These are phyloP conservation scores for Vigna mungo DNA, from an alignment of 306 rosid genomes.

Conservation along the genomic window DNA sequence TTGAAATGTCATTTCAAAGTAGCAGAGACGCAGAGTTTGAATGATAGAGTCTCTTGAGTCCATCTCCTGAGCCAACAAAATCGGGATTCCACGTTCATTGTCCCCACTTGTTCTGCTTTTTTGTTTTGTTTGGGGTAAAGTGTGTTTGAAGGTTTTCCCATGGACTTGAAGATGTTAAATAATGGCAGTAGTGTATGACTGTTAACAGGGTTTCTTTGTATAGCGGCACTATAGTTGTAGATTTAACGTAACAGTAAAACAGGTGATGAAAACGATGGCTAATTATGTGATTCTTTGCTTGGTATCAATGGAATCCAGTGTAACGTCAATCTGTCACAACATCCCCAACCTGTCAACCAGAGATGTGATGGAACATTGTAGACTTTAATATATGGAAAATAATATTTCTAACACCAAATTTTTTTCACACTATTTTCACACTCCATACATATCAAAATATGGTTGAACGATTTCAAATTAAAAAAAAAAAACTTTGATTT, in stretches of 20 bases:
- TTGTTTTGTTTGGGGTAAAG: not conserved
- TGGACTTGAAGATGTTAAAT: not conserved
- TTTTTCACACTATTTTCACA: too few species aligned
- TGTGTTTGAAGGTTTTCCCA: not conserved
- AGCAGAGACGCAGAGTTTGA: conserved; percentile 50
- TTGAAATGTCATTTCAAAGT: conserved; percentile 76
- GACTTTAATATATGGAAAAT: too few species aligned
- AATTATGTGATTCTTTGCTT: conserved; percentile 22
- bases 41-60: conserved; percentile 42
- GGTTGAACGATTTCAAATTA: too few species aligned
- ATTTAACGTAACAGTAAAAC: conserved; percentile 16
- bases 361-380: conserved; percentile 27
- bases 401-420: too few species aligned
- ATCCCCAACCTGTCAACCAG: conserved; percentile 29
- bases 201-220: not conserved
- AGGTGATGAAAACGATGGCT: conserved; percentile 25
- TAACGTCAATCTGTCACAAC: conserved; percentile 37
- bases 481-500: too few species aligned
- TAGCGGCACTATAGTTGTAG: not conserved
- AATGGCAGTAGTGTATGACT: not conserved
- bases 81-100: conserved; percentile 49
- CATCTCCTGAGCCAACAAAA: conserved; percentile 45
- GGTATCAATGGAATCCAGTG: conserved; percentile 9
- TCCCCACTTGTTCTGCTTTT: not conserved
- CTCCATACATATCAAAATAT: too few species aligned